These are phyloP conservation scores for Withania somnifera DNA, from an alignment of 305 asterid genomes.

Conservation along the genomic window DNA sequence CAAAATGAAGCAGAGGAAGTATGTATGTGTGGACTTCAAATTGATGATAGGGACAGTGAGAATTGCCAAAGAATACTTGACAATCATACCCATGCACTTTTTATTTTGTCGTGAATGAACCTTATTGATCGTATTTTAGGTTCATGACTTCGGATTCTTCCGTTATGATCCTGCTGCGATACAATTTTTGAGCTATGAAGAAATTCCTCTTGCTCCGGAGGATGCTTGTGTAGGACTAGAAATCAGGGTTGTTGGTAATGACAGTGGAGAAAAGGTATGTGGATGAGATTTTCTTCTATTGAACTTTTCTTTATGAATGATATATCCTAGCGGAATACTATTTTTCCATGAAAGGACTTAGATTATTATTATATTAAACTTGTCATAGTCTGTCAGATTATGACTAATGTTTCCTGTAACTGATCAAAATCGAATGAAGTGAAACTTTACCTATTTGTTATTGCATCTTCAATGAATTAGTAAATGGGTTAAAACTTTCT, in stretches of 20 bases:
- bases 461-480: background rate
- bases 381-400: background rate
- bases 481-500: background rate
- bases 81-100: background rate
- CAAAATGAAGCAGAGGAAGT: background rate
- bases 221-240: constrained; percentile 95
- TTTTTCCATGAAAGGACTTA: background rate
- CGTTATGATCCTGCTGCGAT: constrained; percentile 78
- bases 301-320: background rate
- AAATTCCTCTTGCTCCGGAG: constrained; percentile 92
- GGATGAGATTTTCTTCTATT: background rate
- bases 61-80: background rate
- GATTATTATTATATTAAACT: background rate
- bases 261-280: constrained; percentile 95
- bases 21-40: background rate
- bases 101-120: background rate
- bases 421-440: background rate
- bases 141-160: constrained; percentile 95
- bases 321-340: background rate
- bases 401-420: background rate
- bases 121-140: constrained; percentile 30
- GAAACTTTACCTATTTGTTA: background rate
- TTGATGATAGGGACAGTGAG: background rate
- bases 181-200: constrained; percentile 89
- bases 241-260: constrained; percentile 96